Conservation (phyloP, 768 basidiomycete genomes). For the Gymnopilus junonius region DNA sequence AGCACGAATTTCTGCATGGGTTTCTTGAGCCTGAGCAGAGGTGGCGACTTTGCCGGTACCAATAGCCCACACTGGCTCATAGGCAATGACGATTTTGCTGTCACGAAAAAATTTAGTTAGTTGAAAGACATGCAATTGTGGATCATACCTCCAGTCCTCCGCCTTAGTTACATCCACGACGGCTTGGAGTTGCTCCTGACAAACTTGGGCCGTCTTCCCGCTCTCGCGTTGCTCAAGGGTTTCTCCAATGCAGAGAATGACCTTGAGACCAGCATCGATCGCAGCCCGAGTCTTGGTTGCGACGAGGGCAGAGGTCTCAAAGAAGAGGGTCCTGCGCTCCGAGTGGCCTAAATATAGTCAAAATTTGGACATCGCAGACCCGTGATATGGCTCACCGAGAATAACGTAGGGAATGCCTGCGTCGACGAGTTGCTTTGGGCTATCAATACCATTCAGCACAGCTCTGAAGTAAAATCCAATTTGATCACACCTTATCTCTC, state of each 20-base stretch:
- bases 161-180: slow-evolving; percentile 66
- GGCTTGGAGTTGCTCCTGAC: slow-evolving; percentile 80
- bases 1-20: slow-evolving; percentile 81
- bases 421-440: slow-evolving; percentile 84
- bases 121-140: not conserved
- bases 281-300: slow-evolving; percentile 89
- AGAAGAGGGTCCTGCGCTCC: slow-evolving; percentile 92
- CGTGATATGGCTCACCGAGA: slow-evolving; percentile 58
- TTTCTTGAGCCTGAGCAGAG: slow-evolving; percentile 89
- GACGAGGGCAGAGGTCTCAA: slow-evolving; percentile 82
- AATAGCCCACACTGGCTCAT: slow-evolving; percentile 98
- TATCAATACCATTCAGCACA: slow-evolving; percentile 29
- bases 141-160: slow-evolving; percentile 77
- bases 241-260: slow-evolving; percentile 97
- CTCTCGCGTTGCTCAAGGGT: slow-evolving; percentile 87
- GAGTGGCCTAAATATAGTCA: slow-evolving; percentile 73
- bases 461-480: not conserved
- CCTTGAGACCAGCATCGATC: slow-evolving; percentile 71
- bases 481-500: slow-evolving; percentile 83
- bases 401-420: slow-evolving; percentile 91
- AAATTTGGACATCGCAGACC: not conserved
- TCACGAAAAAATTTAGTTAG: not conserved
- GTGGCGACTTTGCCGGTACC: slow-evolving; percentile 97
- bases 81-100: slow-evolving; percentile 93
- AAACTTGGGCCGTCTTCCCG: slow-evolving; percentile 76